These are phyloP conservation scores for Porogramme epimiltina DNA, from an alignment of 1,284 basidiomycete species.

Conservation along the genomic window DNA sequence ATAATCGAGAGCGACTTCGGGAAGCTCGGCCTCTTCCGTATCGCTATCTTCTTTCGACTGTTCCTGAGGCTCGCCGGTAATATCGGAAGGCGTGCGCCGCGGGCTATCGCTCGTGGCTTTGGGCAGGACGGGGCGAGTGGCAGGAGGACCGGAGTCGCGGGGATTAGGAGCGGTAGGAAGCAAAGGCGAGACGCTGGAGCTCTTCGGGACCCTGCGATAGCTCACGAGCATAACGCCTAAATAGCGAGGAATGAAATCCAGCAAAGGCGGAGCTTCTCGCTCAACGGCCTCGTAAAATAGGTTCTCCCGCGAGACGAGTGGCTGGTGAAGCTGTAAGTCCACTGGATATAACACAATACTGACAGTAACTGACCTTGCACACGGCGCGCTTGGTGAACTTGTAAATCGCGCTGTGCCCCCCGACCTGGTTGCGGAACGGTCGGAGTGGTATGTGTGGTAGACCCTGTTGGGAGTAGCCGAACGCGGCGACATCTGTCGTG, in stretches of 20 bases:
- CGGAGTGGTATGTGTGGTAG: slow-evolving; percentile 92
- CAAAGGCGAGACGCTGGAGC: slow-evolving; percentile 23
- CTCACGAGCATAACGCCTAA: slow-evolving; percentile 98
- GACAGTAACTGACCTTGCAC: slow-evolving; percentile 79
- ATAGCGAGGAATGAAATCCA: slow-evolving; percentile 95
- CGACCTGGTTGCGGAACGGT: slow-evolving; percentile 97
- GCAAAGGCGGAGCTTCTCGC: slow-evolving; percentile 85
- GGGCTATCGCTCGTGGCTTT: slow-evolving; percentile 39
- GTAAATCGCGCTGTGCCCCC: slow-evolving; percentile 96
- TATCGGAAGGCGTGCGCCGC: slow-evolving; percentile 8
- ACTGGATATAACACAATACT: slow-evolving; percentile 1
- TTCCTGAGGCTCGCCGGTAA: slow-evolving; percentile 10
- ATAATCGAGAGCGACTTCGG: slow-evolving; percentile 88
- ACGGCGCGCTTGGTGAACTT: slow-evolving; percentile 98
- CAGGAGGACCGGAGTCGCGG: slow-evolving; percentile 4
- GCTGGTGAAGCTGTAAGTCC: slow-evolving; percentile 50
- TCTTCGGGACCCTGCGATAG: slow-evolving; percentile 73
- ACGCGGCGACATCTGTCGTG: slow-evolving; percentile 15
- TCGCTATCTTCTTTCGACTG: slow-evolving; percentile 44
- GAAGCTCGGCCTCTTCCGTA: slow-evolving; percentile 73
- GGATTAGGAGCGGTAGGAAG: slow-evolving; percentile 11
- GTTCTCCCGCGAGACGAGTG: slow-evolving; percentile 95
- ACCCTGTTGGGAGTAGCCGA: slow-evolving; percentile 52
- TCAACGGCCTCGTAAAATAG: slow-evolving; percentile 98
- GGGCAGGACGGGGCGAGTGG: slow-evolving; percentile 32